These are phyloP conservation scores for Nicotiana rustica DNA, from an alignment of 305 asterid genomes.

Conservation along the genomic window DNA sequence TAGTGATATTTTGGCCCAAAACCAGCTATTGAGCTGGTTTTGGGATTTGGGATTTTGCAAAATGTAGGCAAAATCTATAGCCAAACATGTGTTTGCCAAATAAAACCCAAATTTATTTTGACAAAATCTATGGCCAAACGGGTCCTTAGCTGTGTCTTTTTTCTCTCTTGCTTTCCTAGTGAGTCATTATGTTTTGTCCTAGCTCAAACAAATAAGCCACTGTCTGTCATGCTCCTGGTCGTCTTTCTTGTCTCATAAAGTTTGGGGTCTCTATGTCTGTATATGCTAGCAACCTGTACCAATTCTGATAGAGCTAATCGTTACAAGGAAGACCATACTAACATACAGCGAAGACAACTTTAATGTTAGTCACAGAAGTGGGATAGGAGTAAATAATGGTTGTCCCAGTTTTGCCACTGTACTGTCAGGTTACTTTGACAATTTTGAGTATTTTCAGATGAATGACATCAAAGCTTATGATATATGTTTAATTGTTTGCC, in stretches of 20 bases:
- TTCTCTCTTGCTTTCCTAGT: no score
- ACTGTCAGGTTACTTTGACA: background rate
- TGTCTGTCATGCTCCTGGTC: background rate
- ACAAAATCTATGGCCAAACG: no score
- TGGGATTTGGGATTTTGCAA: no score
- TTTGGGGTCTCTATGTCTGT: background rate
- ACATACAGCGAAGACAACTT: background rate
- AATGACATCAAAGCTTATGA: background rate
- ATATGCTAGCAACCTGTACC: background rate
- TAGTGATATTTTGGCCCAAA: no score
- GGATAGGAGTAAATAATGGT: background rate
- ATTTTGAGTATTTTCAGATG: background rate
- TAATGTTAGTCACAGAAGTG: background rate
- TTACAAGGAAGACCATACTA: slow-evolving; percentile 3
- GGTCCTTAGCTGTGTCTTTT: background rate
- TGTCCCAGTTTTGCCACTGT: no score
- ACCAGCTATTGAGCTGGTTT: no score
- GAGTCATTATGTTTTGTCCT: background rate
- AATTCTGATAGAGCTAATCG: background rate
- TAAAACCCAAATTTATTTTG: no score
- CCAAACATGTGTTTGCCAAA: no score
- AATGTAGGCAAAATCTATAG: no score
- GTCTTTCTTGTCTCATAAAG: background rate
- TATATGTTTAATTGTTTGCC: background rate
- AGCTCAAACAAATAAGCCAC: background rate